Evolutionary conservation across 2,329 filamentous ascomycete genomes (phyloP).

Genomic region (Seiridium cupressi): DNA sequence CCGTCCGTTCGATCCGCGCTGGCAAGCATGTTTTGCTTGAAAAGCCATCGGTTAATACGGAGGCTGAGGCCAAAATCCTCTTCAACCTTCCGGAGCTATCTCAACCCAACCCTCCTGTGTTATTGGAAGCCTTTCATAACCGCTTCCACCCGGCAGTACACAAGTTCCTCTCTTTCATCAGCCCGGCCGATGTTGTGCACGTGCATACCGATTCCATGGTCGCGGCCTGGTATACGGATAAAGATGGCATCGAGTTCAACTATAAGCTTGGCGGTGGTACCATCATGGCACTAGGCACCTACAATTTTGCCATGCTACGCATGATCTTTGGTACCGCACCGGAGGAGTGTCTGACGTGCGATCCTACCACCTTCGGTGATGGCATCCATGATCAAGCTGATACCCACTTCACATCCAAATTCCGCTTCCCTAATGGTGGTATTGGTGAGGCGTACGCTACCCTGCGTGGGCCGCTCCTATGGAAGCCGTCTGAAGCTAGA

Average conservation of each 20-base stretch:
- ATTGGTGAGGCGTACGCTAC: constrained; percentile 28
- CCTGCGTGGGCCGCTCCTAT: constrained; percentile 18
- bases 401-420: constrained; percentile 28
- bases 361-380: constrained; percentile 22
- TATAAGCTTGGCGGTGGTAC: constrained; percentile 10
- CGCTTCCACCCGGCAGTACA: constrained; percentile 37
- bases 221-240: constrained; percentile 14
- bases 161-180: constrained; percentile 27
- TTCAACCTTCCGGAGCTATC: constrained; percentile 29
- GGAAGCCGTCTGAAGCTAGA: constrained; percentile 15
- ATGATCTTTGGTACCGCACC: constrained; percentile 36
- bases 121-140: constrained; percentile 42
- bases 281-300: constrained; percentile 38
- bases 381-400: constrained; percentile 32
- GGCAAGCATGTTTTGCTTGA: constrained; percentile 47
- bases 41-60: constrained; percentile 39
- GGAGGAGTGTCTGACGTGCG: constrained; percentile 32
- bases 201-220: constrained; percentile 19
- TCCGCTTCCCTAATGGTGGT: constrained; percentile 30
- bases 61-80: constrained; percentile 31
- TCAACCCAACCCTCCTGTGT: constrained; percentile 26
- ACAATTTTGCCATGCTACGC: constrained; percentile 36
- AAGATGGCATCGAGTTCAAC: constrained; percentile 31
- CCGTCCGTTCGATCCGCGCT: constrained; percentile 34
- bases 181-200: constrained; percentile 20